Percentiles rank a stretch among this genome's conserved stretches.
Conservation (phyloP, 2,329 filamentous ascomycete genomes). For the Plenodomus lindquistii region DNA sequence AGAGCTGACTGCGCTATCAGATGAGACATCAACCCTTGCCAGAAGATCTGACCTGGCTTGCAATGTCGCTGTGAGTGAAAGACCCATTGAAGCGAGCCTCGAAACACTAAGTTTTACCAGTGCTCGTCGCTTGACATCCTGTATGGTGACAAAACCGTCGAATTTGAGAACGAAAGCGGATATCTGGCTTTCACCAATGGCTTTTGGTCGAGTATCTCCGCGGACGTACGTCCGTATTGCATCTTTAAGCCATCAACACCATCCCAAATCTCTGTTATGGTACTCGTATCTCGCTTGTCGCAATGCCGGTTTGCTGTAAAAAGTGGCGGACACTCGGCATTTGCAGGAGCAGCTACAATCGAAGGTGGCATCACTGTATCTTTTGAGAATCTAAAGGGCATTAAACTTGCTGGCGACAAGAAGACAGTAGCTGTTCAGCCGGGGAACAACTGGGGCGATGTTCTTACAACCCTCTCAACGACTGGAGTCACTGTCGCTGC, state of each 20-base stretch:
- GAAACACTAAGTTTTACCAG: too few species aligned
- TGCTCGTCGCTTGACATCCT: constrained; percentile 21
- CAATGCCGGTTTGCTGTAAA: constrained; percentile 48
- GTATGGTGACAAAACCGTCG: constrained; percentile 16
- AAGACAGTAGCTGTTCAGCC: constrained; percentile 32
- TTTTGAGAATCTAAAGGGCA: constrained; percentile 36
- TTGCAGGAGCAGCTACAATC: constrained; percentile 47
- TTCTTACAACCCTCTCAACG: constrained; percentile 26
- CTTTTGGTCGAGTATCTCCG: constrained; percentile 30
- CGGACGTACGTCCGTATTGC: constrained; percentile 21
- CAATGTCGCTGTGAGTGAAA: constrained; percentile 16
- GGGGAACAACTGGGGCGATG: constrained; percentile 40
- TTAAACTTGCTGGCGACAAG: constrained; percentile 28
- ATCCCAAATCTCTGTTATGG: constrained; percentile 13
- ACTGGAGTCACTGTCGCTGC: constrained; percentile 27
- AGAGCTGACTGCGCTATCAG: constrained; percentile 3
- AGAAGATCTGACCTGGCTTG: constrained; percentile 6
- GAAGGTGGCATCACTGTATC: constrained; percentile 49
- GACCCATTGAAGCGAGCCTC: too few species aligned
- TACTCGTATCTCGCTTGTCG: constrained; percentile 14
- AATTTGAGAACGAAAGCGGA: constrained; percentile 1
- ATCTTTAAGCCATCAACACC: constrained; percentile 24
- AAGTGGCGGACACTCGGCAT: constrained; percentile 48
- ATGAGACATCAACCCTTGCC: too few species aligned
- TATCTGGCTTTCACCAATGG: constrained; percentile 15